Percentiles rank a stretch among this genome's conserved stretches.
phyloP scores from a whole-genome alignment of 306 rosid genomes.

The Vigna hirtella region DNA sequence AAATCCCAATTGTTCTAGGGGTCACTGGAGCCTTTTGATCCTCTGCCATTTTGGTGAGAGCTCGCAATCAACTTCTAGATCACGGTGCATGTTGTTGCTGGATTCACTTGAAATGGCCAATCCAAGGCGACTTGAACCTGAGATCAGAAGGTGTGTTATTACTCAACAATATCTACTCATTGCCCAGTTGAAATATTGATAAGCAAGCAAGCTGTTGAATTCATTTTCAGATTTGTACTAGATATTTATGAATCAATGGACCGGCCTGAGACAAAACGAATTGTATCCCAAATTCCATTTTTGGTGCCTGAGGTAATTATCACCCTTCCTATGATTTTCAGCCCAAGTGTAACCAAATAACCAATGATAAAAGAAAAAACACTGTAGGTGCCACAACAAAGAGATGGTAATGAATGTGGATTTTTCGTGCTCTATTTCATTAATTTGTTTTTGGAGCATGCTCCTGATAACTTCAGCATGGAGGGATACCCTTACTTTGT shows the following conservation, averaged over 20 bases:
- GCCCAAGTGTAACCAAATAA: slow-evolving; percentile 4
- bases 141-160: slow-evolving; percentile 67
- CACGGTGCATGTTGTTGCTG: slow-evolving; percentile 77
- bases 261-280: slow-evolving; percentile 50
- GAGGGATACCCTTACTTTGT: slow-evolving; percentile 77
- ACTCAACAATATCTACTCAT: slow-evolving; percentile 28
- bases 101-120: slow-evolving; percentile 72
- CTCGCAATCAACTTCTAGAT: slow-evolving; percentile 50
- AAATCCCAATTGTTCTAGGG: slow-evolving; percentile 56
- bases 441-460: slow-evolving; percentile 61
- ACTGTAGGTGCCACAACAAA: slow-evolving; percentile 84
- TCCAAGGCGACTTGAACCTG: slow-evolving; percentile 76
- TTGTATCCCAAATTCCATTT: slow-evolving; percentile 61
- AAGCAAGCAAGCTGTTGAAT: slow-evolving; percentile 31
- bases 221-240: slow-evolving; percentile 62
- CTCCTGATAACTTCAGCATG: slow-evolving; percentile 67
- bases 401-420: slow-evolving; percentile 76
- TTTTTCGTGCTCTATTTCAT: slow-evolving; percentile 77
- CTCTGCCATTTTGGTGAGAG: slow-evolving; percentile 77
- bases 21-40: slow-evolving; percentile 83
- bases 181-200: neutral
- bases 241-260: slow-evolving; percentile 66
- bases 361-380: slow-evolving; percentile 19
- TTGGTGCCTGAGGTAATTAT: slow-evolving; percentile 63
- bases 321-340: slow-evolving; percentile 18